These are phyloP conservation scores for Pichia cactophila DNA, from an alignment of 1,139 yeast genomes.

Conservation along the genomic window DNA sequence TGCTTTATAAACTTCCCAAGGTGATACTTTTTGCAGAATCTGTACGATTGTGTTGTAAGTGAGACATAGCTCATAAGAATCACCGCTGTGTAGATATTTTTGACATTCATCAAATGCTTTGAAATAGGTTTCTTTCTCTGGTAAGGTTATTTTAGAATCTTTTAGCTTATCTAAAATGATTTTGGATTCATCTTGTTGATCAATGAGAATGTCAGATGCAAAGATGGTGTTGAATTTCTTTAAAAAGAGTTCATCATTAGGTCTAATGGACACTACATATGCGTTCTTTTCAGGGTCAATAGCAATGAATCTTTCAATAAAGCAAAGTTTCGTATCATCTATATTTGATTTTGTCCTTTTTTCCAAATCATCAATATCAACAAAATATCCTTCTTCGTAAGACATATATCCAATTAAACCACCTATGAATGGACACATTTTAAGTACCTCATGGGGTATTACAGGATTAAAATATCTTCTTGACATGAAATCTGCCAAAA, in stretches of 20 bases:
- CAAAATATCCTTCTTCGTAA: conserved; percentile 70
- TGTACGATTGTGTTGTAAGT: conserved; percentile 68
- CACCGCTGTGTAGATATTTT: conserved; percentile 65
- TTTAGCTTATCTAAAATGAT: background rate
- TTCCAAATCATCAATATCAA: conserved; percentile 31
- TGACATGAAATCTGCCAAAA: conserved; percentile 44
- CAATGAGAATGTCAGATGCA: background rate
- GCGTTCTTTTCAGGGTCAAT: conserved; percentile 36
- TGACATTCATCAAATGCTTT: conserved; percentile 60
- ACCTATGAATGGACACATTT: conserved; percentile 67
- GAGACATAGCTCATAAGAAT: conserved; percentile 88
- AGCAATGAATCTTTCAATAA: conserved; percentile 58
- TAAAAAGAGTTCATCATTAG: conserved; percentile 36
- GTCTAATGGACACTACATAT: conserved; percentile 47
- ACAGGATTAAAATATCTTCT: conserved; percentile 18
- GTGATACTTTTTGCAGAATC: conserved; percentile 36
- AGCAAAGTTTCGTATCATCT: conserved; percentile 74
- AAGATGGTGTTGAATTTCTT: conserved; percentile 1
- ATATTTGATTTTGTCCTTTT: conserved; percentile 29
- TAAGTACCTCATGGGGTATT: conserved; percentile 18
- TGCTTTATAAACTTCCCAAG: conserved; percentile 79
- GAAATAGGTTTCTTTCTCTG: conserved; percentile 48
- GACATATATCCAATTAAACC: conserved; percentile 82
- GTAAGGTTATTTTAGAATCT: conserved; percentile 38
- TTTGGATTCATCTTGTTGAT: background rate